A percentile compares a stretch with the other conserved stretches of the same genome.
phyloP scores from a whole-genome alignment of 768 basidiomycete genomes.

The Suillus ampliporus region DNA sequence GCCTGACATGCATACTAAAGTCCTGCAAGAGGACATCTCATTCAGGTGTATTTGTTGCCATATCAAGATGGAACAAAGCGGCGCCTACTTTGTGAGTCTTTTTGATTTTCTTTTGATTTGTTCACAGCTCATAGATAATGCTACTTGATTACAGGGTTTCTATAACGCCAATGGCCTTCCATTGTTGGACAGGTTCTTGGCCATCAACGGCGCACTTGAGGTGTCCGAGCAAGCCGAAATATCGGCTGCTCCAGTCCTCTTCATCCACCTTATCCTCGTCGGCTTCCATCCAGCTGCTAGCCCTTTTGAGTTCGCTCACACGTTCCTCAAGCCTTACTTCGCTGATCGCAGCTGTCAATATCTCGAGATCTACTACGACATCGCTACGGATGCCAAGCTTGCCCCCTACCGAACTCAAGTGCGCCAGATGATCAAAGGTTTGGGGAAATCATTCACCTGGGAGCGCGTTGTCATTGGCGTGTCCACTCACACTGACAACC shows the following conservation, averaged over 20 bases:
- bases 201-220: not conserved
- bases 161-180: too few relatives aligned
- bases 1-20: not conserved
- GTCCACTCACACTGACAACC: not conserved
- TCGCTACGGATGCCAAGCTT: not conserved
- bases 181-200: not conserved
- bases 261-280: not conserved
- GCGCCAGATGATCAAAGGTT: not conserved
- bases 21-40: not conserved
- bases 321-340: not conserved
- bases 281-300: not conserved
- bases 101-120: too few relatives aligned
- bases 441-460: not conserved
- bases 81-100: not conserved
- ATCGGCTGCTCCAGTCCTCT: not conserved
- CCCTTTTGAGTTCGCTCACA: not conserved
- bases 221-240: not conserved
- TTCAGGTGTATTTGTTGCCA: not conserved
- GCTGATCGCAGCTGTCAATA: not conserved
- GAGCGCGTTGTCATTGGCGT: not conserved
- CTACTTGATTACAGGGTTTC: too few relatives aligned
- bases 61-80: not conserved
- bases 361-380: not conserved
- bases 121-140: too few relatives aligned
- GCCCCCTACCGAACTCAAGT: not conserved